Base-by-base conservation (phyloP, 1,284 basidiomycete species). In the Microbotryomycetes sp. region DNA sequence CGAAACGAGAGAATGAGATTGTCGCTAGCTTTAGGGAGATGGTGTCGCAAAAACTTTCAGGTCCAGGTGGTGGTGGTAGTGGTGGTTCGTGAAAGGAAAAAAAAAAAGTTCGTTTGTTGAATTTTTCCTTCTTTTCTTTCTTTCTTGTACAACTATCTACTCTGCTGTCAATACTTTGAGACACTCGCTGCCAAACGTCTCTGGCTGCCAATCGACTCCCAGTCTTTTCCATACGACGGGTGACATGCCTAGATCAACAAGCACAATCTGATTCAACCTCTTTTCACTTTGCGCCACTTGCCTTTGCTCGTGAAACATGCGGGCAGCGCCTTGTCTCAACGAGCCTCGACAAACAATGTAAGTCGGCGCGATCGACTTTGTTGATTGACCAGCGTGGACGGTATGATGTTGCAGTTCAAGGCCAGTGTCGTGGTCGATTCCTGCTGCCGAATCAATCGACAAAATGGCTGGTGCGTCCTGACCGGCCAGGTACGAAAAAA, bases 1-100 rank as follows among this genome's bases (percentile, higher is more conserved):
- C 87, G 72, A 84, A 91, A 76, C 84, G 91, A 75, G 94, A 98
- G 70, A 78, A 78, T 21, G 75, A 80, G 70, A 80, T 81, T 61
- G 76, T 81, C 35, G 72, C 72, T 41, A 69, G 70, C 23, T 73
- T 71, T 59, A 68, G 66, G 75, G 77, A 85, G 24, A 86, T 89
- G 62, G 74, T 89, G 62, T 2, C 35, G 9, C 35, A 41, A 18
- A 41, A 41, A 41, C 23, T 26, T 15, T 49, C 35, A 18, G 35
- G 35, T 18, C 35, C 35, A 9, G 35, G 35, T 11, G 18, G 35
- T 41, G 35, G 35, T 18, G n/a, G n/a, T n/a, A n/a, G n/a, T n/a
- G n/a, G n/a, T n/a, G n/a, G n/a, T n/a, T n/a, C n/a, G n/a, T n/a
- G n/a, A n/a, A n/a, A n/a, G n/a, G n/a, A n/a, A n/a, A n/a, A n/a